Base-by-base conservation (phyloP, 352 stramenopile genomes). In the Globisporangium mamillatum region DNA sequence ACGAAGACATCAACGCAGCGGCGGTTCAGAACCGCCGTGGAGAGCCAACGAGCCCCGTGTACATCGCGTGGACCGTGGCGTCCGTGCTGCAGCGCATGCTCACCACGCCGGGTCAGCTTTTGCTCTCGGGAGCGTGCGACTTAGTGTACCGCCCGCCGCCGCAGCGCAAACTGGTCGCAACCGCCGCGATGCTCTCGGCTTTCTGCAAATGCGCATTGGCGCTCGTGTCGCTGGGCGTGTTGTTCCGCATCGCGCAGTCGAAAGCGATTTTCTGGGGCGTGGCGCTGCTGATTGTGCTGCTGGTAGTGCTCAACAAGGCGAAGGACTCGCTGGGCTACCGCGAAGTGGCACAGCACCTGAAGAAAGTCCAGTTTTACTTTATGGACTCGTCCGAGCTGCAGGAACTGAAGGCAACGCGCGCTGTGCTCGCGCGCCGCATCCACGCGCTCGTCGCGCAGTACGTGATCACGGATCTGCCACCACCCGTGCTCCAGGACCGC, bases 291-390 rank as follows among this genome's bases (percentile, higher is more conserved):
- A 48, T 75, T 36, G 61, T 80, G 48, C 29, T 84, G 24, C 53
- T 90, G 16, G 61, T 80, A 14, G 71, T 64, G 6, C 58, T 80
- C 25, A 81, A 84, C 24, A 66, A 70, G 32, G 71, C 77, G 53
- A 75, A 78, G 29, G 72, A 72, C 0, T 75, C 75, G 41, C 62
- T 75, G 16, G 74, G 77, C 25, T 75, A 79, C 24, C 74, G 81
- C n/a, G 74, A 82, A 24, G 63, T 90, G 61, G 78, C 75, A 18
- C 73, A 83, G 61, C 78, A 89, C 58, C 85, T 82, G 81, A 85
- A 88, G 66, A 90, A 90, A 66, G 70, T 83, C 24, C 84, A 92
- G 72, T 90, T 92, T 46, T 89, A 92, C 64, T 64, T 92, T 4
- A 90, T 92, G 81, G 84, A 90, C 72, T 52, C 73, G 2, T 68